These are phyloP conservation scores for Plasmodium gonderi DNA, from an alignment of 169 alveolate genomes.

Conservation along the genomic window DNA sequence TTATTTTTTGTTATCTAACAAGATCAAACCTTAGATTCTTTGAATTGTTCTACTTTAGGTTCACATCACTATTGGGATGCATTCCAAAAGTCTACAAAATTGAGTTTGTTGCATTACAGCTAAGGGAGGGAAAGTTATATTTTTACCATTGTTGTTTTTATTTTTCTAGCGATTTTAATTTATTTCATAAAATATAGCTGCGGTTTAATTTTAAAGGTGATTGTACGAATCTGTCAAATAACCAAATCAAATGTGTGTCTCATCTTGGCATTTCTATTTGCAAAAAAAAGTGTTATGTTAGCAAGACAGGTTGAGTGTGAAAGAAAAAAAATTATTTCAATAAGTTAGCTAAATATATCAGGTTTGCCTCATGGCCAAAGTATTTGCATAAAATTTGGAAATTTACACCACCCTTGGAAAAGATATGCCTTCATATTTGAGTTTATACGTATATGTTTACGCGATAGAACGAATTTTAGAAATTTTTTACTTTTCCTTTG, in stretches of 20 bases:
- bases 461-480: slow-evolving; percentile 6
- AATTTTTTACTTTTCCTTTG: neutral
- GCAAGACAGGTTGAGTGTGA: neutral
- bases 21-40: neutral
- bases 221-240: neutral
- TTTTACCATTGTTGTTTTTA: neutral
- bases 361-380: neutral
- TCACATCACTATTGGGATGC: neutral
- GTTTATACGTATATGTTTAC: too few relatives aligned
- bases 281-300: neutral
- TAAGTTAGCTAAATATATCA: neutral
- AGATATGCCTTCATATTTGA: neutral
- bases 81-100: neutral
- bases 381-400: neutral
- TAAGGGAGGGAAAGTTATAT: neutral
- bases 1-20: slow-evolving; percentile 2
- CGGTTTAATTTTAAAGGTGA: slow-evolving; percentile 3
- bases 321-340: slow-evolving; percentile 6
- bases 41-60: neutral
- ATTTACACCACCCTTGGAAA: neutral
- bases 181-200: neutral
- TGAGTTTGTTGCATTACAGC: neutral
- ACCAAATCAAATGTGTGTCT: neutral
- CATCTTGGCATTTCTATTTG: neutral
- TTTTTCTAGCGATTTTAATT: neutral